Evolutionary conservation across 2,329 filamentous ascomycete genomes (phyloP).

Genomic region (Ceratocystis cacaofunesta): DNA sequence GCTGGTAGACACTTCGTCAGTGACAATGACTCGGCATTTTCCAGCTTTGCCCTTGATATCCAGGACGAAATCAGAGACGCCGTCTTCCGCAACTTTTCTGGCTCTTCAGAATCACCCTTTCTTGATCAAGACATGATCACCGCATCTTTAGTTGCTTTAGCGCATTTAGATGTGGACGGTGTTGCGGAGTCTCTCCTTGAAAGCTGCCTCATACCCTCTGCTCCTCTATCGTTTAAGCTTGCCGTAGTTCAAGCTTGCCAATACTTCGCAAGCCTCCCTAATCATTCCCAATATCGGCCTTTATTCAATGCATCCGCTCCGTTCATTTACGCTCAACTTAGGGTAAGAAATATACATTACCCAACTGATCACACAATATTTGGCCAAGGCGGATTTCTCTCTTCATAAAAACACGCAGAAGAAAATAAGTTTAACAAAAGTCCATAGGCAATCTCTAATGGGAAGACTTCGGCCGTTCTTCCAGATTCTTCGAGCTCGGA

Average conservation of each 20-base stretch:
- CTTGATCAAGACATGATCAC: conserved; percentile 53
- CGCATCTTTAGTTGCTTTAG: conserved; percentile 49
- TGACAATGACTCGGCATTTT: conserved; percentile 47
- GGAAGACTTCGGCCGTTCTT: conserved; percentile 7
- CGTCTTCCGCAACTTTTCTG: conserved; percentile 41
- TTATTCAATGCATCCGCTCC: conserved; percentile 41
- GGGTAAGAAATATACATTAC: conserved; percentile 28
- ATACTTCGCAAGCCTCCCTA: conserved; percentile 42
- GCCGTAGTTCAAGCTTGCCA: conserved; percentile 47
- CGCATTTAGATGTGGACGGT: conserved; percentile 45
- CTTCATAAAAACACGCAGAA: too few relatives aligned
- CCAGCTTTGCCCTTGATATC: conserved; percentile 55
- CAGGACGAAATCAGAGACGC: conserved; percentile 54
- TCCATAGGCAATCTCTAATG: conserved; percentile 14
- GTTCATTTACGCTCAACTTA: conserved; percentile 42
- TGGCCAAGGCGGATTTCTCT: too few relatives aligned
- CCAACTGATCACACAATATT: too few relatives aligned
- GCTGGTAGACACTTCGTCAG: conserved; percentile 48
- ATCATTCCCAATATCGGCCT: conserved; percentile 35
- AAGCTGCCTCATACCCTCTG: conserved; percentile 39
- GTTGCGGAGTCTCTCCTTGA: conserved; percentile 42
- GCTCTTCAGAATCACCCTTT: conserved; percentile 32
- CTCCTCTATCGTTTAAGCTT: conserved; percentile 46
- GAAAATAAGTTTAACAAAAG: not conserved
- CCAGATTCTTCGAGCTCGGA: conserved; percentile 9